These are phyloP conservation scores for Malus hybrid DNA, from an alignment of 331 rosid species.

Conservation along the genomic window DNA sequence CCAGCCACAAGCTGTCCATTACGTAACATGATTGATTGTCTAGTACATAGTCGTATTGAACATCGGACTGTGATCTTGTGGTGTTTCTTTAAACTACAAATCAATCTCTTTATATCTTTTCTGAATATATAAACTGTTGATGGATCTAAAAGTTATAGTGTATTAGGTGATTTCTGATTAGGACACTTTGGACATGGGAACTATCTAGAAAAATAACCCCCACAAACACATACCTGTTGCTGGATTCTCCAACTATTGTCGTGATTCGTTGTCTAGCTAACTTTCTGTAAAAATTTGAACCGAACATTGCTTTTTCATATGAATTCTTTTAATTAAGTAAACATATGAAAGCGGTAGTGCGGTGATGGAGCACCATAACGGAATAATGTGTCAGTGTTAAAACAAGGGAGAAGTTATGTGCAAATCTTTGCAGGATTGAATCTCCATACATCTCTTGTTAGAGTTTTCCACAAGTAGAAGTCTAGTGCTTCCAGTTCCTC, in stretches of 20 bases:
- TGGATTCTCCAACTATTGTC: background rate
- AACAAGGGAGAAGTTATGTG: background rate
- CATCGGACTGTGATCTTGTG: background rate
- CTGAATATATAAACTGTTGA: background rate
- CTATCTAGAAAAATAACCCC: background rate
- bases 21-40: background rate
- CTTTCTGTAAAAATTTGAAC: background rate
- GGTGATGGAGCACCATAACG: background rate
- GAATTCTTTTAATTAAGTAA: background rate
- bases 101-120: background rate
- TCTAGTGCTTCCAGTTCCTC: background rate
- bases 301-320: background rate
- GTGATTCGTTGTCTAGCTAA: background rate
- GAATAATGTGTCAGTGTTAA: background rate
- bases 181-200: background rate
- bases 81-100: background rate
- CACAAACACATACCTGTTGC: background rate
- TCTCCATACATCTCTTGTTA: constrained; percentile 3
- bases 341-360: background rate
- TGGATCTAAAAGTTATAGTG: background rate
- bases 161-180: background rate
- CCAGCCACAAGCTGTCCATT: background rate
- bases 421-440: constrained; percentile 13
- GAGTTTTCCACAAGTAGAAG: constrained; percentile 1
- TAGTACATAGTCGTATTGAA: background rate